Base-by-base conservation (phyloP, 257 asterid species). In the Nicotiana attenuata region DNA sequence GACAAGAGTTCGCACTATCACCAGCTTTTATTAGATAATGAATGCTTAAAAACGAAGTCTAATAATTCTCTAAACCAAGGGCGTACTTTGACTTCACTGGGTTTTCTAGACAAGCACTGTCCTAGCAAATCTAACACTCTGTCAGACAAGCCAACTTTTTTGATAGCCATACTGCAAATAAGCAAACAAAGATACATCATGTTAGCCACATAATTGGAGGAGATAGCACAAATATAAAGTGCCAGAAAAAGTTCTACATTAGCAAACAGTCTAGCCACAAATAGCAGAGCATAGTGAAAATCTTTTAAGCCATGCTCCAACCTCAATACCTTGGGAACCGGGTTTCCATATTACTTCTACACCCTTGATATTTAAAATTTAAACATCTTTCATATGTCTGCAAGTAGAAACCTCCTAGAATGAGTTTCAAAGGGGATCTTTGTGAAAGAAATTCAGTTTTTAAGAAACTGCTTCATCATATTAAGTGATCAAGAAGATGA, bases 21-120 rank as follows among this genome's bases (percentile, higher is more conserved):
- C 93, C 92, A 88, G 89, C 47, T 87, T 92, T 80, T 59, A 83
- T 84, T 68, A 63, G 85, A 84, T 77, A 85, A 65, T 71, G 80
- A 79, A 55, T 77, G 81, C 81, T 76, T 67, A 83, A 81, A 81
- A 64, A 83, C 29, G 81, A 76, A 75, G 53, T 41, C 38, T 33
- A 19, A 73, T 31, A 63, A 33, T 82, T 85, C 47, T 83, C 65
- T 76, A 76, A 68, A 64, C 69, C 47, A 66, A 84, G 77, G 65
- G 73, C 83, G 89, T 89, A 95, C 98, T 98, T 92, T 93, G 82
- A 95, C 86, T 53, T 92, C 97, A 87, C 78, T 24, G 77, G 97
- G 87, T 87, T 89, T 93, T 85, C 96, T 91, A 80, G 92, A 91
- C 76, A 95, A 90, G 86, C 88, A 89, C 80, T 88, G 89, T 50